phyloP scores from a whole-genome alignment of 768 basidiomycete species.

The Trametes cinnabarina region DNA sequence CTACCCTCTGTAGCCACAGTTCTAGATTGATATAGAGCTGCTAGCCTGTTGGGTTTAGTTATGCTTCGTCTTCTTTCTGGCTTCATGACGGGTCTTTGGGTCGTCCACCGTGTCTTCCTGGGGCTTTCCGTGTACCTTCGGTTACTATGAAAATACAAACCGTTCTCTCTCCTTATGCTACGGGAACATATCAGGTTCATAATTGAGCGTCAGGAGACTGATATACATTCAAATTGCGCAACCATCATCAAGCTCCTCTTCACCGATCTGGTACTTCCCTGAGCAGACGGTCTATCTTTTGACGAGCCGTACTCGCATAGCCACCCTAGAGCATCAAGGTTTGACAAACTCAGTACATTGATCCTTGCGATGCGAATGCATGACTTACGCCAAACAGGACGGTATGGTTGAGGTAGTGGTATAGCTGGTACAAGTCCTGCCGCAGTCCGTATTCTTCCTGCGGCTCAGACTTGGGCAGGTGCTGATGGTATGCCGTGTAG shows the following conservation, averaged over 20 bases:
- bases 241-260: neutral
- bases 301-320: slow-evolving; percentile 54
- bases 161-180: neutral
- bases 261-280: slow-evolving; percentile 29
- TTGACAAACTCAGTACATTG: neutral
- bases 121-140: neutral
- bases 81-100: neutral
- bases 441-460: slow-evolving; percentile 62
- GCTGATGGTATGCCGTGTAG: slow-evolving; percentile 61
- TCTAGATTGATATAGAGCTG: neutral
- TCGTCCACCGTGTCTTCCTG: neutral
- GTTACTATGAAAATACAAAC: neutral
- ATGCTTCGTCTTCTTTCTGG: neutral
- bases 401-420: slow-evolving; percentile 82
- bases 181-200: no score
- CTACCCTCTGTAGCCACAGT: neutral
- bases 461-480: slow-evolving; percentile 64
- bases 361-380: neutral
- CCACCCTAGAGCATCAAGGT: slow-evolving; percentile 32
- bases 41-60: neutral
- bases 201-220: no score
- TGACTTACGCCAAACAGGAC: slow-evolving; percentile 69
- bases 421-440: slow-evolving; percentile 70
- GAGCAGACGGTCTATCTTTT: slow-evolving; percentile 45
- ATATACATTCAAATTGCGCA: no score